Evolutionary conservation across 306 rosid species (phyloP).

Genomic region (Luffa acutangula): DNA sequence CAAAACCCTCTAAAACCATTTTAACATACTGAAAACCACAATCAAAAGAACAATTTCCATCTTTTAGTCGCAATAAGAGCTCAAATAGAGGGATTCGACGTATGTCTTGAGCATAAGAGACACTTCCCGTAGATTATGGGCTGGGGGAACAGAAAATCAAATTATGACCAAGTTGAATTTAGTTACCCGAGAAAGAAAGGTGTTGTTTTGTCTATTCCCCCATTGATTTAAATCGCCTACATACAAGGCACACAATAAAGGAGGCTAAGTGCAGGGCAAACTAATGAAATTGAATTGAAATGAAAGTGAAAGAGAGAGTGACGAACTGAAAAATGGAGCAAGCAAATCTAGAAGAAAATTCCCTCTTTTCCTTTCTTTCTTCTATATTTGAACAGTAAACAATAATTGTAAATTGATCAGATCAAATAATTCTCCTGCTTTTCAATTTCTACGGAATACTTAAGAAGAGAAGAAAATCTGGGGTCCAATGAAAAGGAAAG

Average conservation of each 20-base stretch:
- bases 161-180: not conserved
- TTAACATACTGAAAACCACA: not conserved
- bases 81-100: too few species aligned
- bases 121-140: not conserved
- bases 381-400: not conserved
- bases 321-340: not conserved
- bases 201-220: not conserved
- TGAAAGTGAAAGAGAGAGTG: not conserved
- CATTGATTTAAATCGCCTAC: not conserved
- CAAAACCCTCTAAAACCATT: not conserved
- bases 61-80: not conserved
- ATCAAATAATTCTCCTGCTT: not conserved
- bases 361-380: not conserved
- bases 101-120: not conserved
- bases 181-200: not conserved
- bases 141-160: not conserved
- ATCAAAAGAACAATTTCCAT: not conserved
- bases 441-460: not conserved
- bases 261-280: not conserved
- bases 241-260: not conserved
- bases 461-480: not conserved
- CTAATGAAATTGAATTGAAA: not conserved
- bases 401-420: not conserved
- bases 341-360: not conserved
- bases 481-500: not conserved